phyloP scores from a whole-genome alignment of 495 filamentous ascomycete species.

The Xylaria sp. region DNA sequence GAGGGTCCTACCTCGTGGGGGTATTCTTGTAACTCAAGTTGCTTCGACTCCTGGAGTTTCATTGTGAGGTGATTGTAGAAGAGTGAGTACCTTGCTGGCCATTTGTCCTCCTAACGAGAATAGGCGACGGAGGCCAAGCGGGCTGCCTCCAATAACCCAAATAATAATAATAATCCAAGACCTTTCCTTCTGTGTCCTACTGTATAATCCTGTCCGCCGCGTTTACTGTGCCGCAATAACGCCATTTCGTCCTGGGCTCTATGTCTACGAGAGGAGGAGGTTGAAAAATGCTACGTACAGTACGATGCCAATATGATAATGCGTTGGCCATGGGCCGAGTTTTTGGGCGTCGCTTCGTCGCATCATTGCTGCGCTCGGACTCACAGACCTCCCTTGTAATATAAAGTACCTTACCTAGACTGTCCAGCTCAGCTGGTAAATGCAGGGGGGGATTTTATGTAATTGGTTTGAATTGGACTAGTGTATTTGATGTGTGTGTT shows the following conservation, averaged over 20 bases:
- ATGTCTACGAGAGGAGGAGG: not conserved
- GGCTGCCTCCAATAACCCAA: not conserved
- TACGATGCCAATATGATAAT: not conserved
- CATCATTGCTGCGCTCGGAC: slow-evolving; percentile 16
- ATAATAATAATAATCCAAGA: no score
- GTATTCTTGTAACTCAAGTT: not conserved
- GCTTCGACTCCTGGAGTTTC: slow-evolving; percentile 4
- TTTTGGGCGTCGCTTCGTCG: not conserved
- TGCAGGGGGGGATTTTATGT: not conserved
- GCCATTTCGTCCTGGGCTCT: not conserved
- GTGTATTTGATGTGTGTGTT: not conserved
- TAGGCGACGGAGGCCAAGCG: not conserved
- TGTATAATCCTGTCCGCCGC: not conserved
- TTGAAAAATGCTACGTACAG: not conserved
- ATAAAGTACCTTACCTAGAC: not conserved
- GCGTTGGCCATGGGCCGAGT: not conserved
- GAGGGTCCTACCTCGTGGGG: slow-evolving; percentile 10
- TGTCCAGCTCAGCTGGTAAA: not conserved
- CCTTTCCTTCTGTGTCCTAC: not conserved
- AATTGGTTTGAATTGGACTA: not conserved
- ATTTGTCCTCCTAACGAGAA: not conserved
- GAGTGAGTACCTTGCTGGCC: not conserved
- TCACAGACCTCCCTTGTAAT: slow-evolving; percentile 6
- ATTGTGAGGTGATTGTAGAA: not conserved
- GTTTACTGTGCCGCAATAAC: not conserved